phyloP scores from a whole-genome alignment of 345 rosid species.

The Ricinus communis region DNA sequence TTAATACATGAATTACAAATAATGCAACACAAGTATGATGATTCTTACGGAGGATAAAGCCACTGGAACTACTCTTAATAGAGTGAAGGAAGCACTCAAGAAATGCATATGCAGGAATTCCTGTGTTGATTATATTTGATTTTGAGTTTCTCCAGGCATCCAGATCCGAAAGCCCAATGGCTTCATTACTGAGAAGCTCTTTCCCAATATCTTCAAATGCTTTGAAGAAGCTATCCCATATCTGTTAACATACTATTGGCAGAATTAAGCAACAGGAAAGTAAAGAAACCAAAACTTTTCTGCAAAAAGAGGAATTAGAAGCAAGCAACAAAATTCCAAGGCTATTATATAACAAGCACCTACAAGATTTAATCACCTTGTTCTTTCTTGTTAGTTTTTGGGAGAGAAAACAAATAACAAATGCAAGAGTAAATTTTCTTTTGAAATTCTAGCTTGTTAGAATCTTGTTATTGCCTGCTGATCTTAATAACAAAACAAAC shows the following conservation, averaged over 20 bases:
- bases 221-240: slow-evolving; percentile 24
- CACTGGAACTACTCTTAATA: slow-evolving; percentile 7
- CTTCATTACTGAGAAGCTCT: slow-evolving; percentile 14
- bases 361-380: too few relatives aligned
- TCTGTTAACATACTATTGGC: not conserved
- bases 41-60: slow-evolving; percentile 17
- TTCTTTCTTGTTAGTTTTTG: too few relatives aligned
- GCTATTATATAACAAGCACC: too few relatives aligned
- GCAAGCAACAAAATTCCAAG: too few relatives aligned
- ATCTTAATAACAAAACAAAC: too few relatives aligned
- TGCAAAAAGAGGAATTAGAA: too few relatives aligned
- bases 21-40: not conserved
- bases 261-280: not conserved
- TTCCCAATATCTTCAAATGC: slow-evolving; percentile 23
- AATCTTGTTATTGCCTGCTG: too few relatives aligned
- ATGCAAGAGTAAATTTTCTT: too few relatives aligned
- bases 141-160: slow-evolving; percentile 23
- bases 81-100: slow-evolving; percentile 20
- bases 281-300: not conserved
- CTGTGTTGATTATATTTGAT: slow-evolving; percentile 16
- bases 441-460: too few relatives aligned
- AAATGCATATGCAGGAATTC: slow-evolving; percentile 27
- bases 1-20: not conserved
- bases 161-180: slow-evolving; percentile 11
- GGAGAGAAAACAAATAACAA: too few relatives aligned